Conservation (phyloP, 2,329 filamentous ascomycete genomes). For the Lecanosticta acicola region DNA sequence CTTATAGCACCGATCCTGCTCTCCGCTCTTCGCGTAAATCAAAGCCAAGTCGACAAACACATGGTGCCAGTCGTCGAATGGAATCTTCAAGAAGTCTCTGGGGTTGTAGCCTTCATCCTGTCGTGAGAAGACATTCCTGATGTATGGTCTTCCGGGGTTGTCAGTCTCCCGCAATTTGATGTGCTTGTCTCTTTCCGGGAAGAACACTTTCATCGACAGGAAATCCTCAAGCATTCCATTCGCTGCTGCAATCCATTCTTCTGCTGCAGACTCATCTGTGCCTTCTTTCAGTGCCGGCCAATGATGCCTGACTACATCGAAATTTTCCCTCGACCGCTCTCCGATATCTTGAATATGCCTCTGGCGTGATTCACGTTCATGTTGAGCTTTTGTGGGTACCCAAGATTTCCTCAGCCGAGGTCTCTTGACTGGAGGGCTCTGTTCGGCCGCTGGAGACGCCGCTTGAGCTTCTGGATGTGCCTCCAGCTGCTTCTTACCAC, state of each 20-base stretch:
- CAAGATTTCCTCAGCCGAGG: conserved; percentile 15
- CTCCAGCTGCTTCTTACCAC: conserved; percentile 5
- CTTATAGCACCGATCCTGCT: conserved; percentile 68
- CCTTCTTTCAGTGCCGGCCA: conserved; percentile 41
- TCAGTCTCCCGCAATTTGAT: conserved; percentile 36
- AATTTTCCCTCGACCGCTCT: conserved; percentile 30
- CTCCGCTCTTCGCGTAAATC: conserved; percentile 61
- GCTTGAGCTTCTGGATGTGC: background rate
- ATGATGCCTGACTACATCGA: conserved; percentile 35
- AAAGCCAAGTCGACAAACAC: conserved; percentile 85
- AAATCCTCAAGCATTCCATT: conserved; percentile 56
- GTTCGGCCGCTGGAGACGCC: background rate
- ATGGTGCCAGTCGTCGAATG: conserved; percentile 80
- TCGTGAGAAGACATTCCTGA: background rate
- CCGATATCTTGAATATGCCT: conserved; percentile 18
- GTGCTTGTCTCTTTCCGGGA: conserved; percentile 44
- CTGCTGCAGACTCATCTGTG: conserved; percentile 44
- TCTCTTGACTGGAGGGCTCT: conserved; percentile 10
- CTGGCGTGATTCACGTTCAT: background rate
- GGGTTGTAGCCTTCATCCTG: conserved; percentile 32
- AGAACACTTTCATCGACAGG: conserved; percentile 55
- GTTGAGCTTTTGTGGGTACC: conserved; percentile 8
- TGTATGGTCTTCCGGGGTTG: background rate
- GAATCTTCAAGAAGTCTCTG: conserved; percentile 65
- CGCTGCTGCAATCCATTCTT: conserved; percentile 56